Conservation (phyloP, 805 yeast species). For the Yarrowia bubula region DNA sequence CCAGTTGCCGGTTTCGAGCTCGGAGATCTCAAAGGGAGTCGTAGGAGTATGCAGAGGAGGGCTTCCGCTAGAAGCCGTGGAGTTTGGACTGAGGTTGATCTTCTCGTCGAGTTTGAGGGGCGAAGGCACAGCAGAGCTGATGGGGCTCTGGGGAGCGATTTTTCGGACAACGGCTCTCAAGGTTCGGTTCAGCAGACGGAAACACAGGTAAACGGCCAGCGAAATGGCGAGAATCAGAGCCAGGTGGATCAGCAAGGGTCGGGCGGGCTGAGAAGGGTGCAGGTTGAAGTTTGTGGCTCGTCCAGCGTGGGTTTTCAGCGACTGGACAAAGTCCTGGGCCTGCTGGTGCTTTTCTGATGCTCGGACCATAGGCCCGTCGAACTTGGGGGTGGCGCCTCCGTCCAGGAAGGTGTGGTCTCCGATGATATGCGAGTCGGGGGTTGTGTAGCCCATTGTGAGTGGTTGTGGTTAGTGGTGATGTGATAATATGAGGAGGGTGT, state of each 20-base stretch:
- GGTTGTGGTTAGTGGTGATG: not conserved
- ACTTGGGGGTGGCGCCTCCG: constrained; percentile 22
- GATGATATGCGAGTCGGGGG: constrained; percentile 22
- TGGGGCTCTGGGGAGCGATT: constrained; percentile 15
- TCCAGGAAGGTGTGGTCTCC: constrained; percentile 23
- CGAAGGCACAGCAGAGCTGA: not conserved
- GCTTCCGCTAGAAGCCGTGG: constrained; percentile 2
- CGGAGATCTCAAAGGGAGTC: constrained; percentile 17
- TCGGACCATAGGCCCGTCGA: constrained; percentile 14
- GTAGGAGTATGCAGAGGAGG: constrained; percentile 15
- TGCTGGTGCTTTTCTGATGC: constrained; percentile 14
- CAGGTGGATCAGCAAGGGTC: constrained; percentile 17
- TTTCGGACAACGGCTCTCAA: not conserved
- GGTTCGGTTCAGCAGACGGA: constrained; percentile 7
- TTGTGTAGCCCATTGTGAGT: constrained; percentile 4
- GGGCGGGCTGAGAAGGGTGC: constrained; percentile 22
- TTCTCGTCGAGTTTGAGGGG: constrained; percentile 21
- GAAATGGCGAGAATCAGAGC: constrained; percentile 16
- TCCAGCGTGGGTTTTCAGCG: constrained; percentile 16
- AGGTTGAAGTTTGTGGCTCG: constrained; percentile 25
- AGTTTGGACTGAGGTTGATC: constrained; percentile 14
- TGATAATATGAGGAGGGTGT: too few relatives aligned
- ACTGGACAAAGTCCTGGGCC: constrained; percentile 17
- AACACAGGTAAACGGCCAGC: constrained; percentile 13
- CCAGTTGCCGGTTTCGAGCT: constrained; percentile 24